Base-by-base conservation (phyloP, 257 asterid species). In the Anisodus acutangulus region DNA sequence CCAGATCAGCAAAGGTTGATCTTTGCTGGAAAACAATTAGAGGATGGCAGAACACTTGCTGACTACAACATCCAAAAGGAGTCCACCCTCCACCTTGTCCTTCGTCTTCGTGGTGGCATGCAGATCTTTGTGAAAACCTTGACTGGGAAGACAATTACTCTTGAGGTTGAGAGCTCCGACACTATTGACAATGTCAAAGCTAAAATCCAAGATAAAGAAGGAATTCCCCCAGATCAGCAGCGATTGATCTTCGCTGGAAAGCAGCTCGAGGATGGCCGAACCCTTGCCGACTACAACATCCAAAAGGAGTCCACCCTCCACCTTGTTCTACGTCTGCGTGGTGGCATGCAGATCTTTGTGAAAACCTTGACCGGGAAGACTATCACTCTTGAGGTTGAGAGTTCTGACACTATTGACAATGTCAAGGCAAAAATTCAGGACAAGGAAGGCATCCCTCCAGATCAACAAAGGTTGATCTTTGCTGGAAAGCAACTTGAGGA, bases 391-490 rank as follows among this genome's bases (percentile, higher is more conserved):
- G 83, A 84, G 49, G 82, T 84, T 19, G 86, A 74, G 19, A 78
- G 86, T 39, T 83, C 86, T 1, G 83, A 84, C 63, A 84, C 76
- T 0, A 84, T 84, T 15, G 83, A 72, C 35, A 84, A 84, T 62
- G 83, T 84, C 0, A 84, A 84, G 78, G 51, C 74, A 11, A 84
- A 84, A 39, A 84, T 84, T 19, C 86, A 71, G 31, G 82, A 84
- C 13, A 84, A 84, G 49, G 83, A 84, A 37, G 86, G 86, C 6
- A 85, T 85, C 69, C 87, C 84, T 15, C 84, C 84, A 10, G 84
- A 85, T 17, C 81, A 85, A 63, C 87, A 85, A 37, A 72, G 84
- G 11, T 15, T 79, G 84, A 85, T 85, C 3, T 85, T 85, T 41
- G 87, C 84, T 41, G 87, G 87, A 2, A 85, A 31, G 35, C 35